Conservation (phyloP, 139 green algal genomes). For the Yamagishiella unicocca region DNA sequence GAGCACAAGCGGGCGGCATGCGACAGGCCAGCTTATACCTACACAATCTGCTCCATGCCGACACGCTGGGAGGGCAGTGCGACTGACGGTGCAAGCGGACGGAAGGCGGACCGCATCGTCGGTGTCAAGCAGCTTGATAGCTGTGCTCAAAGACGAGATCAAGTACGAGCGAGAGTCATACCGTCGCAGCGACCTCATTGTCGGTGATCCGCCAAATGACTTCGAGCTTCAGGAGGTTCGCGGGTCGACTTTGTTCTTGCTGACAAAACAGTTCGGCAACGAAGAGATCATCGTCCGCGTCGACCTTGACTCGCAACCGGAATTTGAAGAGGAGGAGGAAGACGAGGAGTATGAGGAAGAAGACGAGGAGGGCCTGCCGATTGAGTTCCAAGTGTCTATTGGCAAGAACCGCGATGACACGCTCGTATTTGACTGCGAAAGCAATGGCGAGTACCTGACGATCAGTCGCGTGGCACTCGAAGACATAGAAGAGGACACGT, state of each 20-base stretch:
- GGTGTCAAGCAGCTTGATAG: constrained; percentile 39
- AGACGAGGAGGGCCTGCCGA: constrained; percentile 54
- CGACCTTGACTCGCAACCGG: constrained; percentile 65
- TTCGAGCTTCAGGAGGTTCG: constrained; percentile 62
- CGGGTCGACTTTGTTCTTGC: constrained; percentile 58
- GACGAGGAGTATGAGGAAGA: constrained; percentile 62
- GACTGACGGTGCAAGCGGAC: background rate
- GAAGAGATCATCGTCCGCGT: constrained; percentile 77
- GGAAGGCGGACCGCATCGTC: constrained; percentile 19
- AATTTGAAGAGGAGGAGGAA: constrained; percentile 53
- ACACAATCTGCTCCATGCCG: background rate
- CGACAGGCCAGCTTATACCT: background rate
- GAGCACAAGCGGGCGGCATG: constrained; percentile 14
- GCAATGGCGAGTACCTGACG: constrained; percentile 70
- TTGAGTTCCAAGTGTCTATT: constrained; percentile 70
- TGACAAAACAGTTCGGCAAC: constrained; percentile 56
- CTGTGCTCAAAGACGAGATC: constrained; percentile 72
- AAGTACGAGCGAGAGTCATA: constrained; percentile 79
- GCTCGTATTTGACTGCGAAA: constrained; percentile 77
- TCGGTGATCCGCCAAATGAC: constrained; percentile 51
- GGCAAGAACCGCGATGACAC: constrained; percentile 57
- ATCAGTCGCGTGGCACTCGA: constrained; percentile 67
- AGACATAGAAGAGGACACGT: constrained; percentile 48
- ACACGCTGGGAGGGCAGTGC: background rate
- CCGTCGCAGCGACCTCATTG: constrained; percentile 62